Conservation (phyloP, 805 yeast species). For the Komagataella mondaviorum region DNA sequence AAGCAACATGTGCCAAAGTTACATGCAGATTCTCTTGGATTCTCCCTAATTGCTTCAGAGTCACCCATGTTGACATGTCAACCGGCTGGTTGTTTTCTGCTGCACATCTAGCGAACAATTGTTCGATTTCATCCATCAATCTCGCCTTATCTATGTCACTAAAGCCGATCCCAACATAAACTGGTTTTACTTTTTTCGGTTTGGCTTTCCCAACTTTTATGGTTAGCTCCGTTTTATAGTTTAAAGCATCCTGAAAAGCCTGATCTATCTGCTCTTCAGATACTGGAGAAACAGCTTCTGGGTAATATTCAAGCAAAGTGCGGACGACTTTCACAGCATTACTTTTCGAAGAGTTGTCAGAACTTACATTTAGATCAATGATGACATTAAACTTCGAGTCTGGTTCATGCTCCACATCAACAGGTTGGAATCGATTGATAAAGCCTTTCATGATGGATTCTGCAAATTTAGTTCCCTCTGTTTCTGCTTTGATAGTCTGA, state of each 20-base stretch:
- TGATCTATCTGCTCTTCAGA: constrained; percentile 22
- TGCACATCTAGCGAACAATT: constrained; percentile 1
- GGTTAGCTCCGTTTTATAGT: constrained; percentile 34
- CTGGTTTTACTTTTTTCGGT: constrained; percentile 15
- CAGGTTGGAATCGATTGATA: constrained; percentile 51
- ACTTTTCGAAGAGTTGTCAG: constrained; percentile 27
- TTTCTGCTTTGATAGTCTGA: constrained; percentile 53
- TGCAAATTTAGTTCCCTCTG: constrained; percentile 34
- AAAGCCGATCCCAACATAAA: constrained; percentile 32
- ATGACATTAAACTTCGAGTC: constrained; percentile 57
- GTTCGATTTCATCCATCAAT: neutral
- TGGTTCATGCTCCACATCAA: constrained; percentile 32
- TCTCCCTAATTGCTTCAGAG: constrained; percentile 17
- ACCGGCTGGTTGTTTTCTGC: neutral
- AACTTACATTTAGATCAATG: constrained; percentile 37
- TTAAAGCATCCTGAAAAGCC: constrained; percentile 40
- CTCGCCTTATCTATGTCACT: neutral
- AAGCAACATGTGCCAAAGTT: constrained; percentile 40
- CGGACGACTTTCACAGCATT: constrained; percentile 33
- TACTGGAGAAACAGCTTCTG: constrained; percentile 18
- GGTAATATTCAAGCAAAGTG: constrained; percentile 2
- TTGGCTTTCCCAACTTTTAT: constrained; percentile 19
- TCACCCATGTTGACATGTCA: constrained; percentile 9
- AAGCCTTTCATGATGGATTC: constrained; percentile 63
- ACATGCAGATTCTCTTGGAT: constrained; percentile 51